These are phyloP conservation scores for Kuraishia hungarica DNA, from an alignment of 805 yeast species.

Conservation along the genomic window DNA sequence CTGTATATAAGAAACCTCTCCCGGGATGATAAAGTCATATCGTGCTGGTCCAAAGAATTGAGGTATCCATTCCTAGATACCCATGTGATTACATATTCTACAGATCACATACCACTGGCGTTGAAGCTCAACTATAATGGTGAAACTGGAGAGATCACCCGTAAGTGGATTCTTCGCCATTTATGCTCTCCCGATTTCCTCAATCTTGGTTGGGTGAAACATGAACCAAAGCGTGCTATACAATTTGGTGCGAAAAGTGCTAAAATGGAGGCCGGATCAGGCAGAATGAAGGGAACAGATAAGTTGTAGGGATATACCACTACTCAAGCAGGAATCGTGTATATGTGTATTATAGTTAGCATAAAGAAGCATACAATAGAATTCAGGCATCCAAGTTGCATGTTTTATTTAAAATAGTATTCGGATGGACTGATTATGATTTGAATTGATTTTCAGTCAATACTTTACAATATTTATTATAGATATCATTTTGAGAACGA, in stretches of 20 bases:
- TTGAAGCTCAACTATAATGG: conserved; percentile 29
- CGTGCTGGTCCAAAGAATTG: conserved; percentile 82
- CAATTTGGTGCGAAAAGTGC: conserved; percentile 97
- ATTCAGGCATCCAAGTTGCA: no score
- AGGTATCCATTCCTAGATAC: conserved; percentile 81
- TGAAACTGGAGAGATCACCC: conserved; percentile 22
- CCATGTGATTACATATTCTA: conserved; percentile 41
- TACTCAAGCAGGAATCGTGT: neutral
- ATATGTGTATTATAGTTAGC: neutral
- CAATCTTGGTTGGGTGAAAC: conserved; percentile 40
- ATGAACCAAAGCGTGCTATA: conserved; percentile 86
- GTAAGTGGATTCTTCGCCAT: conserved; percentile 52
- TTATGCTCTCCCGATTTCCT: conserved; percentile 35
- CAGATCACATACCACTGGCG: conserved; percentile 38
- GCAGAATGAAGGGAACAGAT: conserved; percentile 74
- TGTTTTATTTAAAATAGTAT: no score
- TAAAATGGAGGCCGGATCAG: conserved; percentile 76
- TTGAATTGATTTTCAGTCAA: no score
- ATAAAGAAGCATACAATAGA: no score
- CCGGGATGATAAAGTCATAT: conserved; percentile 84
- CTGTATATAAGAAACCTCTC: conserved; percentile 77
- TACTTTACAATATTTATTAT: no score
- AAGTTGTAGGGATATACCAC: conserved; percentile 6
- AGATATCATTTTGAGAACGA: no score
- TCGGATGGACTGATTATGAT: no score